Evolutionary conservation across 2,329 filamentous ascomycete genomes (phyloP), one percentile per base, ranked within the genome.

Genomic region (Aspergillus sp.): DNA sequence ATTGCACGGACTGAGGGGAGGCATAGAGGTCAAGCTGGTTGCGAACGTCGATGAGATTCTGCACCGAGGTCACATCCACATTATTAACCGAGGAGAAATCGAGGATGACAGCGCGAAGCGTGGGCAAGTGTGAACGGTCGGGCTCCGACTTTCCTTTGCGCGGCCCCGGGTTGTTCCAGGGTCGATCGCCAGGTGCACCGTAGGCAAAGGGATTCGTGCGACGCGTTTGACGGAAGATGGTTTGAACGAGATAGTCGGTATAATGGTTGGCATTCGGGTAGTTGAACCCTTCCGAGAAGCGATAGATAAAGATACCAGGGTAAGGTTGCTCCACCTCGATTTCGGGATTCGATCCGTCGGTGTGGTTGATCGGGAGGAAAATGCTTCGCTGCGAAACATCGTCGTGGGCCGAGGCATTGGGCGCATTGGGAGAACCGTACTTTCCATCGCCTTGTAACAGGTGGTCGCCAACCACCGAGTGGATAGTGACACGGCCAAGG

Each of bases 61-160:
- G 95, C 2, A 97, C 85, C 0, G 92, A 96, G 0, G 95, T 97
- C 60, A 96, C 87, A 70, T 98, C 95, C 59, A 97, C 89, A 66
- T 96, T 92, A 78, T 97, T 96, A 65, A 98, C 93, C 0, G 91
- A 90, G 3, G 89, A 92, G 76, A 98, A 96, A 74, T 98, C 95
- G 20, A 98, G 84, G 60, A 98, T 93, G 65, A 98, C 81, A n/a
- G 94, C 93, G 73, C 91, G 92, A 54, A 96, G 84, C 0, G 86
- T 88, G 0, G 92, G 90, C 16, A 87, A 80, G 58, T 80, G 71
- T 6, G 74, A 77, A 16, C 80, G 68, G 61, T 83, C 82, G 45
- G 81, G 75, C 52, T 76, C 81, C 39, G 71, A 75, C 74, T 86
- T 73, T 67, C 80, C 82, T 57, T 78, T 85, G 36, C 85, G 83